These are phyloP conservation scores for Botrytis paeoniae DNA, from an alignment of 2,329 filamentous ascomycete genomes.

Conservation along the genomic window DNA sequence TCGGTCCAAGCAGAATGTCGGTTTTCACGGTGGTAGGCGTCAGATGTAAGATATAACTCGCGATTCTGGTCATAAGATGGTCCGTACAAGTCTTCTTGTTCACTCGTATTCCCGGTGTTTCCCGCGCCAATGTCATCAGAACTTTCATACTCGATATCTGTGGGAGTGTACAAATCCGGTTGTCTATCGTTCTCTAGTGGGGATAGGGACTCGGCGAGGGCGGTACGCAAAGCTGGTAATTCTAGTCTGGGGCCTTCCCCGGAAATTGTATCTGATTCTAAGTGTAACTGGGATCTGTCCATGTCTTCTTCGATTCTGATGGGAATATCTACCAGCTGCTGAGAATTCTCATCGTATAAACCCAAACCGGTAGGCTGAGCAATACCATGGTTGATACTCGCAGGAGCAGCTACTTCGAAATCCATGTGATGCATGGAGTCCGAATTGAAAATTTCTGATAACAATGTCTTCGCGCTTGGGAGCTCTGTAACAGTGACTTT, in stretches of 20 bases:
- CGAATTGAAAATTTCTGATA: not conserved
- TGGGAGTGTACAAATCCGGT: conserved; percentile 32
- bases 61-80: conserved; percentile 25
- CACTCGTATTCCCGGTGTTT: conserved; percentile 22
- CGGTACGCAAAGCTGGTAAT: conserved; percentile 31
- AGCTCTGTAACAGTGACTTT: not conserved
- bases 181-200: conserved; percentile 25
- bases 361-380: not conserved
- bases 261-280: not conserved
- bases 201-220: conserved; percentile 29
- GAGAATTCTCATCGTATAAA: conserved; percentile 1
- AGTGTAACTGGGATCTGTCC: not conserved
- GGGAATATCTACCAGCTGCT: conserved; percentile 9
- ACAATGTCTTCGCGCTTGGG: not conserved
- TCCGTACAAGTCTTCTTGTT: conserved; percentile 24
- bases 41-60: conserved; percentile 24
- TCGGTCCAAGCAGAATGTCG: conserved; percentile 36
- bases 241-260: conserved; percentile 26
- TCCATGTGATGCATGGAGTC: not conserved
- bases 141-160: conserved; percentile 38
- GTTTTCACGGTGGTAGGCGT: conserved; percentile 26
- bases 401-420: not conserved
- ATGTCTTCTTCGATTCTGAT: conserved; percentile 7
- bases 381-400: not conserved
- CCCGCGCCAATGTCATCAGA: conserved; percentile 29